Evolutionary conservation across 140 eudicot species (phyloP).

Genomic region (Ambrosia hybrid): DNA sequence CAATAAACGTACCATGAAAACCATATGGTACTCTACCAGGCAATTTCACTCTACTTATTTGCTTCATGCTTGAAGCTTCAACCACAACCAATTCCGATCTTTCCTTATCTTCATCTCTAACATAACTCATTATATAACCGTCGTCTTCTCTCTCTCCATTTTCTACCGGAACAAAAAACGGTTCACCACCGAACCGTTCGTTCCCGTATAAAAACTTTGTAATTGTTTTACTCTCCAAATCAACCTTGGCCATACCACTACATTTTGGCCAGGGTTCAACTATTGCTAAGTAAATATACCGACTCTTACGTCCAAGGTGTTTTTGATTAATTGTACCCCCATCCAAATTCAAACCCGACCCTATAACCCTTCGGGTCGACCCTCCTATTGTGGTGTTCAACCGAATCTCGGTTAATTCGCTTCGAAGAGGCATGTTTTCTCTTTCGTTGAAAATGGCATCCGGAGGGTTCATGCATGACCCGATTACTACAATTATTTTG

Average conservation of each 20-base stretch:
- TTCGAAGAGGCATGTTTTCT: constrained; percentile 17
- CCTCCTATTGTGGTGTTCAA: constrained; percentile 43
- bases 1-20: constrained; percentile 77
- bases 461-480: constrained; percentile 70
- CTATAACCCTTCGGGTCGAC: constrained; percentile 42
- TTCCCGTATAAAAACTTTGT: constrained; percentile 44
- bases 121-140: constrained; percentile 58
- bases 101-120: constrained; percentile 55
- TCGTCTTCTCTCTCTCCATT: constrained; percentile 49
- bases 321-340: constrained; percentile 57
- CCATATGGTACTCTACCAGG: constrained; percentile 77
- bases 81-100: constrained; percentile 52
- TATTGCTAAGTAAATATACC: constrained; percentile 55
- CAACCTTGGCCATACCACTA: constrained; percentile 72
- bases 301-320: constrained; percentile 45
- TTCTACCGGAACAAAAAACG: constrained; percentile 51
- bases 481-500: constrained; percentile 41
- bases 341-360: constrained; percentile 54
- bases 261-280: constrained; percentile 86
- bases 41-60: constrained; percentile 43
- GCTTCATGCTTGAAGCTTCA: constrained; percentile 56
- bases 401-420: constrained; percentile 48
- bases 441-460: constrained; percentile 49
- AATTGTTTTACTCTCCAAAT: constrained; percentile 46
- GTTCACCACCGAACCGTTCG: constrained; percentile 60